These are phyloP conservation scores for Triticum dicoccoides DNA, from an alignment of 176 grass and related monocot species.

Conservation along the genomic window DNA sequence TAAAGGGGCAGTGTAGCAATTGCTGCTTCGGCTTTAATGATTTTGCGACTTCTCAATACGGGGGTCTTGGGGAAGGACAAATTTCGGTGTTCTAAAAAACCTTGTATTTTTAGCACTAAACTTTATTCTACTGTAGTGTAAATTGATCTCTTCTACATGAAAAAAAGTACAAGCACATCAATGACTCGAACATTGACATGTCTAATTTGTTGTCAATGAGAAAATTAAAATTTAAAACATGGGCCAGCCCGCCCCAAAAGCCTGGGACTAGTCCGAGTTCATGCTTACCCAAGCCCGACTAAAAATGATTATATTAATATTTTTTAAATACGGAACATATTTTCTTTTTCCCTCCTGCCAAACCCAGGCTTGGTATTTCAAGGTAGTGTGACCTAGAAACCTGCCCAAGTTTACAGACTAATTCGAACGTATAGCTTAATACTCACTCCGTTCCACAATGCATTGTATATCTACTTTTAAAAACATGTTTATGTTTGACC, in stretches of 20 bases:
- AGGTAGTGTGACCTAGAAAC: too few relatives aligned
- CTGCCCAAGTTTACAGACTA: too few relatives aligned
- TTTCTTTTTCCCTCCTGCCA: too few relatives aligned
- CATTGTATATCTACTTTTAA: not conserved
- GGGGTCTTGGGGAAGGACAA: too few relatives aligned
- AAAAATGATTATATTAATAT: not conserved
- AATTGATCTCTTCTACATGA: not conserved
- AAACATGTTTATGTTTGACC: not conserved
- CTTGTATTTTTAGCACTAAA: too few relatives aligned
- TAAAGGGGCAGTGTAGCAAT: not conserved
- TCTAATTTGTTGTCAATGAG: not conserved
- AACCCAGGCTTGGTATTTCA: too few relatives aligned
- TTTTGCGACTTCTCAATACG: not conserved
- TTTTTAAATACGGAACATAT: too few relatives aligned
- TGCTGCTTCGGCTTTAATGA: conserved; percentile 4
- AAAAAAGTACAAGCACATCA: not conserved
- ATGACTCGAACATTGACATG: not conserved
- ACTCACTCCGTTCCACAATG: too few relatives aligned
- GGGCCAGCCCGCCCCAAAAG: not conserved
- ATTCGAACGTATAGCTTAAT: too few relatives aligned
- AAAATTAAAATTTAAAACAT: not conserved
- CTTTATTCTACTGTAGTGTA: too few relatives aligned
- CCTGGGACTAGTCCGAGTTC: not conserved
- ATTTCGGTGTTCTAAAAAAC: not conserved
- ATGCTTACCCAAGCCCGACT: not conserved